Base-by-base conservation (phyloP, 768 basidiomycete species). In the Serendipita sp. region DNA sequence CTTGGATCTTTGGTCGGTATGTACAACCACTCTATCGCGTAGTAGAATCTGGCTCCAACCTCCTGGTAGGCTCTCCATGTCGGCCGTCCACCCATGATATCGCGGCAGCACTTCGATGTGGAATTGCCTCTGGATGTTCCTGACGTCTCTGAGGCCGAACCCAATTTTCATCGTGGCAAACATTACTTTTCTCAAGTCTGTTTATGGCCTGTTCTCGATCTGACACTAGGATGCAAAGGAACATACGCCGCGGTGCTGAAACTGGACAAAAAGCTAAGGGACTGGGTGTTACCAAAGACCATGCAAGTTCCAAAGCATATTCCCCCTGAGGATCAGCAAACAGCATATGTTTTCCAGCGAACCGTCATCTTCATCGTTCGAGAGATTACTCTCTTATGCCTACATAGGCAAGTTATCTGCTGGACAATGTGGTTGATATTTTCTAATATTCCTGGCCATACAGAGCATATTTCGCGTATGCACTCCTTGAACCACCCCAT, bases 401-500 rank as follows among this genome's bases (percentile, higher is more conserved):
- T 58, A 24, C 53, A 58, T n/a, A 22, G 53, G 53, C 28, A n/a
- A 5, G 53, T 58, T 9, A 50, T 50, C 17, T 60, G 14, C 50
- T 17, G 26, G 62, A 26, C 7, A 22, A 38, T 5, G 30, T 66
- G 41, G 56, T 60, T 33, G 31, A 14, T 38, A 38, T 14, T 7
- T 14, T 14, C 34, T 38, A 38, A 38, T 38, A 38, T 38, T 38
- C 34, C 14, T 14, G 14, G 14, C 14, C 7, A 38, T 14, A 38
- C 31, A 63, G 86, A 16, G 82, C 83, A 66, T 88, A 85, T 75
- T 86, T 88, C 66, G 83, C 85, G 2, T 82, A 86, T 68, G 86
- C 85, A 2, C 77, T 88, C 38, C 76, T 78, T 24, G 84, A 79
- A 60, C 79, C 79, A 63, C 81, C 87, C 3, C 71, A 72, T 3